phyloP scores from a whole-genome alignment of 768 basidiomycete genomes.

The Mycena capillaripes region DNA sequence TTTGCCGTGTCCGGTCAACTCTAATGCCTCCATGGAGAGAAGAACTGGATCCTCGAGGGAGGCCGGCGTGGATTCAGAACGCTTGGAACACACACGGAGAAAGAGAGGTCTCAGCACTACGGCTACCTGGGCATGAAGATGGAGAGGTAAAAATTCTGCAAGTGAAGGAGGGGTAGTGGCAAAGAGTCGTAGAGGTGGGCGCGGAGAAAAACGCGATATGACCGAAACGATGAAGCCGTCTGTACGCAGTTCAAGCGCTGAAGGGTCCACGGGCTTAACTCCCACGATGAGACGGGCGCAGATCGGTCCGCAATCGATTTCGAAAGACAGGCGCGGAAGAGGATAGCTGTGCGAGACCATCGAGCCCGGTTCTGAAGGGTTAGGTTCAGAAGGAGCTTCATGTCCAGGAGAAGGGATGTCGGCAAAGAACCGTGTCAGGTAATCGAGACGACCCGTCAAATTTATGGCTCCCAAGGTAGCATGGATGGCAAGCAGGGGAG shows the following conservation, averaged over 20 bases:
- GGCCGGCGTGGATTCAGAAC: constrained; percentile 41
- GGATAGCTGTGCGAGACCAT: background rate
- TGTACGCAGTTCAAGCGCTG: constrained; percentile 69
- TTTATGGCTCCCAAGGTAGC: constrained; percentile 60
- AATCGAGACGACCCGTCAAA: constrained; percentile 67
- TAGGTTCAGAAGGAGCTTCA: constrained; percentile 25
- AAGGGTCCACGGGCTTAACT: constrained; percentile 55
- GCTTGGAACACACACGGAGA: constrained; percentile 62
- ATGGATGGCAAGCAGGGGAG: constrained; percentile 66
- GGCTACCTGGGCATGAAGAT: constrained; percentile 58
- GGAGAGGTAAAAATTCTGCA: constrained; percentile 58
- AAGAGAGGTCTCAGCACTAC: constrained; percentile 66
- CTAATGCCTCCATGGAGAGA: constrained; percentile 70
- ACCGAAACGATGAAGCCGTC: constrained; percentile 63
- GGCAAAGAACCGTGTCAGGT: constrained; percentile 58
- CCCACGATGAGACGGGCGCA: constrained; percentile 67
- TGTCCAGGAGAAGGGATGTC: constrained; percentile 30
- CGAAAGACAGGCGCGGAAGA: constrained; percentile 65
- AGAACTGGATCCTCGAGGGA: constrained; percentile 64
- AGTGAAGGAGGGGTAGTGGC: constrained; percentile 39
- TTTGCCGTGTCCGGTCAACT: constrained; percentile 59
- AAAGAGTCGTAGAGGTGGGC: constrained; percentile 40
- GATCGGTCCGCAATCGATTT: constrained; percentile 64
- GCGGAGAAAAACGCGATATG: constrained; percentile 56
- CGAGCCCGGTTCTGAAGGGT: background rate